Conservation (phyloP, 352 stramenopile species). For the Elongisporangium anandrum region DNA sequence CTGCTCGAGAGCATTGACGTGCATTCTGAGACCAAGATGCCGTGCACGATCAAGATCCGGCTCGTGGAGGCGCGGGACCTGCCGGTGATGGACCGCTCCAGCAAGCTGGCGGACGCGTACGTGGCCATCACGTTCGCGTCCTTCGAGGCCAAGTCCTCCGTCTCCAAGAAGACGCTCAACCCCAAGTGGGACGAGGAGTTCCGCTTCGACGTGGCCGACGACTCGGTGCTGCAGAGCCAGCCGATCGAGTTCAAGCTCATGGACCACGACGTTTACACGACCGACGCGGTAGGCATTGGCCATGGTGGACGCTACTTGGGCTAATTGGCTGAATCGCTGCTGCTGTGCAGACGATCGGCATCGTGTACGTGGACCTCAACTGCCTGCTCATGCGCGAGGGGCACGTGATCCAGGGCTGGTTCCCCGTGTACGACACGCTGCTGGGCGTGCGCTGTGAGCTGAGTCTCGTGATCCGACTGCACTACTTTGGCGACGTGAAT, state of each 20-base stretch:
- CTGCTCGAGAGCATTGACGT: slow-evolving; percentile 1
- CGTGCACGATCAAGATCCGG: slow-evolving; percentile 90
- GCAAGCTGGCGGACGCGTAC: slow-evolving; percentile 83
- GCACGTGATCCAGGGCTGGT: slow-evolving; percentile 95
- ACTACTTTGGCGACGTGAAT: slow-evolving; percentile 97
- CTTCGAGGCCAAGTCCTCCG: slow-evolving; percentile 85
- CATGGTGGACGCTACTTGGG: too few relatives aligned
- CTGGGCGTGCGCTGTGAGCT: slow-evolving; percentile 95
- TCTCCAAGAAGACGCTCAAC: slow-evolving; percentile 92
- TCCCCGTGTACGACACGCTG: slow-evolving; percentile 98
- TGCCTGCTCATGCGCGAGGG: slow-evolving; percentile 94
- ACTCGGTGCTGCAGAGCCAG: slow-evolving; percentile 97
- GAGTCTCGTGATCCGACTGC: slow-evolving; percentile 92
- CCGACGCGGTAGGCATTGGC: slow-evolving; percentile 57
- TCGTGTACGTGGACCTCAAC: slow-evolving; percentile 98
- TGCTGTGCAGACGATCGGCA: slow-evolving; percentile 82
- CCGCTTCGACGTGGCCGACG: slow-evolving; percentile 97
- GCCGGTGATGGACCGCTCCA: slow-evolving; percentile 79
- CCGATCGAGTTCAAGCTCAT: slow-evolving; percentile 97
- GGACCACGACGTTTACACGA: slow-evolving; percentile 94
- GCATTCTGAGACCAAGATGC: slow-evolving; percentile 43
- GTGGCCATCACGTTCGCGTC: slow-evolving; percentile 86
- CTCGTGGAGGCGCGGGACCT: slow-evolving; percentile 86
- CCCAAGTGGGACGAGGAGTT: slow-evolving; percentile 98
- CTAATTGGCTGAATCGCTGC: too few relatives aligned